phyloP scores from a whole-genome alignment of 2,329 filamentous ascomycete genomes.

The Parastagonospora avenae region DNA sequence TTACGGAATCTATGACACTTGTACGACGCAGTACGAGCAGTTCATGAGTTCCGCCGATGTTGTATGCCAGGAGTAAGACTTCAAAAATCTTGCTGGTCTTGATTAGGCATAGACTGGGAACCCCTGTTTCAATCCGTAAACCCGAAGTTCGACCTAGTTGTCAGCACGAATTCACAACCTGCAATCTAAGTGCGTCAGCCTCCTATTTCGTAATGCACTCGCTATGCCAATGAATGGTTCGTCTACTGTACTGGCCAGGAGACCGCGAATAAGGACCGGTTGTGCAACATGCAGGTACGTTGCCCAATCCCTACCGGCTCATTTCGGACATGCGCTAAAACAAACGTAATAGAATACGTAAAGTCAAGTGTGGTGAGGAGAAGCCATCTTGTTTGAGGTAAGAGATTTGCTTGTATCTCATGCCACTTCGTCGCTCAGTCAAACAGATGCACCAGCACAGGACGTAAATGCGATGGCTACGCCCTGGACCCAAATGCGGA shows the following conservation, averaged over 20 bases:
- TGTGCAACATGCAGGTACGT: conserved; percentile 31
- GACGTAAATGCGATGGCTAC: conserved; percentile 33
- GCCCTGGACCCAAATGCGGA: conserved; percentile 1
- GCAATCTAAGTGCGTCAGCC: too few relatives aligned
- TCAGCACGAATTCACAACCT: too few relatives aligned
- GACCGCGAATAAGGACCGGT: conserved; percentile 17
- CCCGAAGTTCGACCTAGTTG: too few relatives aligned
- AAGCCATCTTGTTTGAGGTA: conserved; percentile 28
- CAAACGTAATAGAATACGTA: conserved; percentile 17
- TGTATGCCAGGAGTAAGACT: too few relatives aligned
- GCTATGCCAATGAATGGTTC: neutral
- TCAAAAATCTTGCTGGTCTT: too few relatives aligned
- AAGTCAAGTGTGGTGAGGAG: conserved; percentile 32
- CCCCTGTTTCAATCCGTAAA: too few relatives aligned
- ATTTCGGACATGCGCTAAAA: conserved; percentile 4
- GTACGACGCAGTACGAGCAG: too few relatives aligned
- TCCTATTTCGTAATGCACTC: neutral
- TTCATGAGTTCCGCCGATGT: too few relatives aligned
- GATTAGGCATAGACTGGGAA: too few relatives aligned
- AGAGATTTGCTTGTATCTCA: neutral
- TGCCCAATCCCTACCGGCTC: neutral
- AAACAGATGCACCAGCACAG: conserved; percentile 25
- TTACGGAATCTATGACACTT: too few relatives aligned
- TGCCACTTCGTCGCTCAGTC: conserved; percentile 1
- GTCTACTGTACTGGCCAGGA: neutral